Evolutionary conservation across 441 rosid genomes (phyloP), one percentile per base, ranked within the genome.

Genomic region (Syzygium syzygioides): DNA sequence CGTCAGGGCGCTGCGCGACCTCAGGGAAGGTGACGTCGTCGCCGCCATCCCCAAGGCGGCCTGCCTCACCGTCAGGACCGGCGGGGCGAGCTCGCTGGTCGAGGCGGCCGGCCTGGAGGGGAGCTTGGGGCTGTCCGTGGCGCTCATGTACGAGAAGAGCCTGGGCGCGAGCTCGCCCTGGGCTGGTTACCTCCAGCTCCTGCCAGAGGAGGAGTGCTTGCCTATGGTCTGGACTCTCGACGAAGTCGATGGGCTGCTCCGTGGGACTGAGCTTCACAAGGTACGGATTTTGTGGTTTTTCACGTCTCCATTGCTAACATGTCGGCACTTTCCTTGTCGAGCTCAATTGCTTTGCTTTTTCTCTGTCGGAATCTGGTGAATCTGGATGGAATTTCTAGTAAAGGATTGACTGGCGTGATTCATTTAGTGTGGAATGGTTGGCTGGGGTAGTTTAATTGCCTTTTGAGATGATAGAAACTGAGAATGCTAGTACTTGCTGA

Each of bases 191-290:
- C 95, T 96, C 19, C 97, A 94, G 93, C 91, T 96, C 87, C 91
- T 97, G 88, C 99, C 99, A 66, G 52, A 90, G 9, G 92, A 88
- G 76, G 97, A 95, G 84, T 91, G 90, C 88, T 87, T 97, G 92
- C 98, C 99, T 28, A 89, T 94, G 48, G 92, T 95, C 79, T 97
- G 99, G 99, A 89, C 96, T 13, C 79, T 90, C 86, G 89, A 86
- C 32, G 96, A 96, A 54, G 87, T 97, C 71, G 95, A 97, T 89
- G 92, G 90, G 55, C 93, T 97, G 45, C 96, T 97, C 57, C 85
- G 85, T 14, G 98, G 99, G 71, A 97, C 99, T 60, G 99, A 97
- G 94, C 96, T 97, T 76, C 97, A 96, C 90, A 90, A 93, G 96
- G 99, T 97, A 84, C 57, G 66, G 26, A 18, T 57, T 32, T n/a